phyloP scores from a whole-genome alignment of 2,329 filamentous ascomycete species.

The Phoma herbarum region DNA sequence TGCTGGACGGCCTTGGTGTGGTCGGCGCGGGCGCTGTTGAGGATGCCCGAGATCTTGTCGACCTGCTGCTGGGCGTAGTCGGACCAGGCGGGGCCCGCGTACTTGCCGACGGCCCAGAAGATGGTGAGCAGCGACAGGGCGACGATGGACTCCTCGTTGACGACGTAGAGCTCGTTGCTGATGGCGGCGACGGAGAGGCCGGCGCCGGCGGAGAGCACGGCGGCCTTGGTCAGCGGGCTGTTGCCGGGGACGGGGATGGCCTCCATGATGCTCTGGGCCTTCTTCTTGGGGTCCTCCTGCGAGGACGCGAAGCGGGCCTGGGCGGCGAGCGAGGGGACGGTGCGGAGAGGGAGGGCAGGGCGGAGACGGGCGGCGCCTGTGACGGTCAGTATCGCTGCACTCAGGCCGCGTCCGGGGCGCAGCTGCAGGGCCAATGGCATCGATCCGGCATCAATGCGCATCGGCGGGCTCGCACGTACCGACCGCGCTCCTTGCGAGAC shows the following conservation, averaged over 20 bases:
- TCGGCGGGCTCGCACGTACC: constrained; percentile 69
- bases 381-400: constrained; percentile 4
- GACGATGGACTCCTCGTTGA: constrained; percentile 98
- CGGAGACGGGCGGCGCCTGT: constrained; percentile 90
- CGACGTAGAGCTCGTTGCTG: constrained; percentile 99
- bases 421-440: constrained; percentile 54
- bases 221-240: constrained; percentile 93
- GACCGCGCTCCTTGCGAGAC: constrained; percentile 93
- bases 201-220: constrained; percentile 91
- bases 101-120: constrained; percentile 92
- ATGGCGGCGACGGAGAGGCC: constrained; percentile 93
- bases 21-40: constrained; percentile 92
- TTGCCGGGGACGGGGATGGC: constrained; percentile 91
- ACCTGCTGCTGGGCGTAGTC: constrained; percentile 91
- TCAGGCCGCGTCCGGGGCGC: no score
- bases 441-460: constrained; percentile 18
- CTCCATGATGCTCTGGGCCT: constrained; percentile 95
- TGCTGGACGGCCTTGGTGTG: constrained; percentile 95
- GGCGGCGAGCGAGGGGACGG: constrained; percentile 76
- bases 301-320: constrained; percentile 79
- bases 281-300: constrained; percentile 90
- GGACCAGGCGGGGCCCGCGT: constrained; percentile 88
- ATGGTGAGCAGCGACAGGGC: constrained; percentile 91
- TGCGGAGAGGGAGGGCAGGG: constrained; percentile 74
- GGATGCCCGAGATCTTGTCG: constrained; percentile 91